A percentile compares a stretch with the other conserved stretches of the same genome.
Conservation (phyloP, 2,329 filamentous ascomycete species). For the Fusarium sp. region DNA sequence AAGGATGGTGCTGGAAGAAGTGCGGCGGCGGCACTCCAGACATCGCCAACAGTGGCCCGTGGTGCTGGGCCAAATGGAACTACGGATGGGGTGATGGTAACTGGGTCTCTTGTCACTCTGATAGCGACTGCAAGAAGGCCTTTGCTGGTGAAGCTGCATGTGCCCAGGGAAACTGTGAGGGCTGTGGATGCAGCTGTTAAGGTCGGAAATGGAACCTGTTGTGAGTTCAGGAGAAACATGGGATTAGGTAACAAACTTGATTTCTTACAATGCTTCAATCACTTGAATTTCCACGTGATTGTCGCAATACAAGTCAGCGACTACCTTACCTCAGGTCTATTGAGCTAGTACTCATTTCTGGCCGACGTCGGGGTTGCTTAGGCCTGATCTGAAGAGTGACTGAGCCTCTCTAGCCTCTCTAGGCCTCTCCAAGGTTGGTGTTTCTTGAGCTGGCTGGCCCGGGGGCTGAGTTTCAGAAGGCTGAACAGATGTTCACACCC, state of each 20-base stretch:
- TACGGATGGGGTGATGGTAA: not conserved
- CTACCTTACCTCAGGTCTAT: not conserved
- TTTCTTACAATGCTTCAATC: not conserved
- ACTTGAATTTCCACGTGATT: not conserved
- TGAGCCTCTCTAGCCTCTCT: constrained; percentile 2
- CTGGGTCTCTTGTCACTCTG: not conserved
- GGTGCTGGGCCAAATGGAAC: not conserved
- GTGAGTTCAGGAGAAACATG: not conserved
- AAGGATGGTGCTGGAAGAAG: not conserved
- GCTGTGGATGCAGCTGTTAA: not conserved
- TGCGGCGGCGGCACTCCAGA: not conserved
- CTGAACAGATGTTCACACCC: not conserved
- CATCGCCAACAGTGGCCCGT: not conserved
- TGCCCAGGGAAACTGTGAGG: not conserved
- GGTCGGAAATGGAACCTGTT: not conserved
- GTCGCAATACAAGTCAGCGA: not conserved
- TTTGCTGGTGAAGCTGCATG: not conserved
- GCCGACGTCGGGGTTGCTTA: not conserved
- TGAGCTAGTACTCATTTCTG: not conserved
- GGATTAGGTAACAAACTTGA: not conserved
- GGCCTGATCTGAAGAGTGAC: not conserved
- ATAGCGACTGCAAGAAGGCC: not conserved
- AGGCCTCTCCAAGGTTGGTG: not conserved
- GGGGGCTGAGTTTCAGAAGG: constrained; percentile 20
- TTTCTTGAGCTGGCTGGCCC: not conserved